phyloP scores from a whole-genome alignment of 208 protist species.

The Leishmania martiniquensis region DNA sequence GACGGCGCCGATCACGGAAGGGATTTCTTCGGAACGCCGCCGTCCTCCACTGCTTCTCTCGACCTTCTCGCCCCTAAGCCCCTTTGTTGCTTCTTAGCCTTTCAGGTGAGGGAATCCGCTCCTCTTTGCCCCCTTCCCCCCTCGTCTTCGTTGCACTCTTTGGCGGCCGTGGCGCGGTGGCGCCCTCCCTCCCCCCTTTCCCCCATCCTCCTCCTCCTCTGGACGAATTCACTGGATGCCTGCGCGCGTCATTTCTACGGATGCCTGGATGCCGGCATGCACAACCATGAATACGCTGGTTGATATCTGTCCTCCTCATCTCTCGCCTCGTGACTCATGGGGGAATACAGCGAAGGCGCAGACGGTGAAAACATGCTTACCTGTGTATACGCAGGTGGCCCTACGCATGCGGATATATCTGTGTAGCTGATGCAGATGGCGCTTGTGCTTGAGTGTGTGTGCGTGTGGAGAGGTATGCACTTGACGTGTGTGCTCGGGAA shows the following conservation, averaged over 20 bases:
- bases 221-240: background rate
- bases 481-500: background rate
- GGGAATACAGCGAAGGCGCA: background rate
- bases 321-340: background rate
- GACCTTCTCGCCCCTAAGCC: background rate
- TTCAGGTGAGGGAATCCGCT: background rate
- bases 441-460: background rate
- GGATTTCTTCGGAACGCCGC: background rate
- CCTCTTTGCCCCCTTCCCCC: background rate
- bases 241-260: background rate
- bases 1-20: no score
- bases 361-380: background rate
- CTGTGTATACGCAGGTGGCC: background rate
- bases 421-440: background rate
- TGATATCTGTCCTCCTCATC: background rate
- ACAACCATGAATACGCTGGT: background rate
- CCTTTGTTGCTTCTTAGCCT: background rate
- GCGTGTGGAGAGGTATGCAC: background rate
- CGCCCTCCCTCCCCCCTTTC: background rate
- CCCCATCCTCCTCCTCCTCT: constrained; percentile 1
- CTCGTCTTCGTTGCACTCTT: background rate
- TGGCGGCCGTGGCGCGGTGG: background rate
- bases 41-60: background rate
- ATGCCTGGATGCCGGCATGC: background rate
- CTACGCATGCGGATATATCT: background rate